Evolutionary conservation across 441 rosid genomes (phyloP), one percentile per base, ranked within the genome.

Genomic region (Erodium trifolium): DNA sequence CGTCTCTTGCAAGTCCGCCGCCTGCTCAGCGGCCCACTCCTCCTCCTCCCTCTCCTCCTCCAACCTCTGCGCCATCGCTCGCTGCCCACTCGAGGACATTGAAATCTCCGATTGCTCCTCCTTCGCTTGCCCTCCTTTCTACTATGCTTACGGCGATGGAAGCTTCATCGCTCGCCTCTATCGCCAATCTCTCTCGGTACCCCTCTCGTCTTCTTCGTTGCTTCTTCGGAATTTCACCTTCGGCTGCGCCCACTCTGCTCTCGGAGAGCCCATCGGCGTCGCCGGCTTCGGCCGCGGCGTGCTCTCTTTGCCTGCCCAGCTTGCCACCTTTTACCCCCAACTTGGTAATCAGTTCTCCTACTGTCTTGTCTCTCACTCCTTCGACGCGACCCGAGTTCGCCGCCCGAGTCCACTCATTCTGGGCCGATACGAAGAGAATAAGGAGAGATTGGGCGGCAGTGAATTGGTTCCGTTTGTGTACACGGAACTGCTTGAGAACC

Each of bases 101-200:
- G 99, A 93, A 60, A 88, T 71, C 9, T 85, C 93, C 0, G 95
- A 88, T 0, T 93, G 99, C 3, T 72, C 72, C 34, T 79, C 88
- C 31, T 87, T 74, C 63, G 70, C 88, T 66, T 93, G 97, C 71
- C 99, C 99, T 0, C 80, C 82, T 11, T 88, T 93, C 63, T 93
- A 93, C 79, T 93, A 91, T 68, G 99, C 99, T 2, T 93, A 93
- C 69, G 99, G 88, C 1, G 99, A 93, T 65, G 99, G 99, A 65
- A 91, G 97, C 78, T 82, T 93, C 59, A 71, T 88, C 2, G 97
- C 86, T 2, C 77, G 71, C 14, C 93, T 93, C 23, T 81, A 82
- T 47, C 75, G 68, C 2, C 87, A 78, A 69, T 72, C 93, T 6
- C 70, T 89, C 13, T 75, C 82, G 0, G 71, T 91, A 5, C 83